These are phyloP conservation scores for Beauveria sp. DNA, from an alignment of 2,329 filamentous ascomycete species.

Conservation along the genomic window DNA sequence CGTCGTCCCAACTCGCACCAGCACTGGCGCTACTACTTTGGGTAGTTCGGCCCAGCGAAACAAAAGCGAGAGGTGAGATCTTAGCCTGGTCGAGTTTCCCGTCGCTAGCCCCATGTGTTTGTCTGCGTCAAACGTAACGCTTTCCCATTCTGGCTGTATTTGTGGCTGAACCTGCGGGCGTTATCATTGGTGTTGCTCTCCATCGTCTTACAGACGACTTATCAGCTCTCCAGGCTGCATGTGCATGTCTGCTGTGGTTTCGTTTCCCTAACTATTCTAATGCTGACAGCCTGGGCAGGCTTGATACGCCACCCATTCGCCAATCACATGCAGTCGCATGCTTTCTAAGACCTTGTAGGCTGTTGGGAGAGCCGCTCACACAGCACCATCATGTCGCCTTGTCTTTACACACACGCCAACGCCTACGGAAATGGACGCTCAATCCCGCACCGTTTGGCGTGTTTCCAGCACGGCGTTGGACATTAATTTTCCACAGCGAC, in stretches of 20 bases:
- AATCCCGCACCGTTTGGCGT: neutral
- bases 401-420: neutral
- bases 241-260: neutral
- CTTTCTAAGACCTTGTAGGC: too few species aligned
- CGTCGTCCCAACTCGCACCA: neutral
- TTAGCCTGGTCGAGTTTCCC: conserved; percentile 6
- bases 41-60: neutral
- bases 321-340: neutral
- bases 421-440: conserved; percentile 1
- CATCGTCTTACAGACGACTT: neutral
- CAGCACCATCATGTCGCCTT: neutral
- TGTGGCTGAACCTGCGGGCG: neutral
- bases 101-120: too few species aligned
- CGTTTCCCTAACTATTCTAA: neutral
- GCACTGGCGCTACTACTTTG: neutral
- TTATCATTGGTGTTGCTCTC: neutral
- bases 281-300: neutral
- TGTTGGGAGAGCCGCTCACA: too few species aligned
- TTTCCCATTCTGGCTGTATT: neutral
- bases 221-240: neutral
- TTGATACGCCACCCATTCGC: neutral
- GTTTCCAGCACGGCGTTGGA: neutral
- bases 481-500: too few species aligned
- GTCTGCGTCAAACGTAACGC: neutral
- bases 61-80: neutral